These are phyloP conservation scores for Mycena maculata DNA, from an alignment of 768 basidiomycete species.

Conservation along the genomic window DNA sequence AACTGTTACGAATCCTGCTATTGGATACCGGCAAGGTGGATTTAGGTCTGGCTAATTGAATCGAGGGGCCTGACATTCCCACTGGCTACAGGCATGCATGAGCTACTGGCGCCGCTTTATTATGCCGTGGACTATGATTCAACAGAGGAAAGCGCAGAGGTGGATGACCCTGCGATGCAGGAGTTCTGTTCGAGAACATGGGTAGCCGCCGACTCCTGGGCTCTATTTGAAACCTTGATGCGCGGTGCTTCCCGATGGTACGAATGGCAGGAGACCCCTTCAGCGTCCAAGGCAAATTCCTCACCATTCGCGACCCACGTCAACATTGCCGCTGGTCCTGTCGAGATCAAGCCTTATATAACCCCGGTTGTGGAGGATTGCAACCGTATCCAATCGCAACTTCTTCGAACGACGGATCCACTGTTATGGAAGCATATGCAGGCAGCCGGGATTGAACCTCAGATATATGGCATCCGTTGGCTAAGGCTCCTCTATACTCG, in stretches of 20 bases:
- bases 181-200: conserved; percentile 76
- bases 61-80: conserved; percentile 12
- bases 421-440: conserved; percentile 81
- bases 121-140: conserved; percentile 89
- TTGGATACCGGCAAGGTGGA: conserved; percentile 90
- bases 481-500: conserved; percentile 92
- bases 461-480: conserved; percentile 98
- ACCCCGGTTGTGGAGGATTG: conserved; percentile 90
- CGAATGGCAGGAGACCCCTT: conserved; percentile 69
- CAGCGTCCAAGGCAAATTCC: conserved; percentile 26
- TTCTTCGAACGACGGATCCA: conserved; percentile 85
- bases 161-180: conserved; percentile 52
- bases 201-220: conserved; percentile 90
- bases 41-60: background rate
- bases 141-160: conserved; percentile 51
- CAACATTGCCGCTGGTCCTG: conserved; percentile 57
- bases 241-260: conserved; percentile 80
- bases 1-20: conserved; percentile 72
- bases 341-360: conserved; percentile 72
- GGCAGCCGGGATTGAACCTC: conserved; percentile 89
- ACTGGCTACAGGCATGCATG: conserved; percentile 86
- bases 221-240: conserved; percentile 87
- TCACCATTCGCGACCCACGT: conserved; percentile 58
- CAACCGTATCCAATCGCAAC: conserved; percentile 78
- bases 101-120: conserved; percentile 89